Evolutionary conservation across 177 flowering plant species (phyloP), one percentile per base, ranked within the genome.

Genomic region (Vitis hybrid): DNA sequence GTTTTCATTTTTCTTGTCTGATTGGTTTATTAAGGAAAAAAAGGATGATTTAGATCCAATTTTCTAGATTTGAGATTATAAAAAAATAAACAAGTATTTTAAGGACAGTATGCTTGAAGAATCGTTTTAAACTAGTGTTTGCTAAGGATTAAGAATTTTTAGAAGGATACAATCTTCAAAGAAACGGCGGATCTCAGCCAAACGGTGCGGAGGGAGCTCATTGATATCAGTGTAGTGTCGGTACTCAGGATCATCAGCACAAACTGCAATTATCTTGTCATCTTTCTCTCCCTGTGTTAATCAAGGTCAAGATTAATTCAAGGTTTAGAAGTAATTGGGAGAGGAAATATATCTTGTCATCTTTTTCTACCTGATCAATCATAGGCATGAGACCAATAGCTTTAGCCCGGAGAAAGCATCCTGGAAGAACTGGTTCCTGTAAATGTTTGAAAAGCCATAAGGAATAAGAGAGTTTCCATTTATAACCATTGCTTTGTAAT

Each of bases 351-450:
- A 7, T 57, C 5, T 40, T 10, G 23, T 52, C 18, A 30, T 11
- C 19, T 14, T 15, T 64, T 17, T 15, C 15, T 72, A 87, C 93
- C 89, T 92, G 97, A 83, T 92, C 96, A 67, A 92, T 92, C 97
- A 92, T 92, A 60, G 94, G 92, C 96, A 91, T 91, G 40, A 91
- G 86, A 30, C 96, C 96, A 12, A 91, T 89, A 1, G 97, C 95
- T 76, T 86, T 90, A 40, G 92, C 93, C 66, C 98, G 85, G 23
- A 93, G 94, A 78, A 89, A 93, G 82, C 97, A 89, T 49, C 97
- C 97, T 0, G 98, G 95, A 77, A 90, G 85, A 70, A 93, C 90
- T 52, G 98, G 97, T 70, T 93, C 98, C 98, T 93, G 85, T 51
- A 52, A 51, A 66, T 32, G n/a, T 61, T 74, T 19, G 19, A 49